Percentiles rank a stretch among this genome's conserved stretches.
Conservation (phyloP, 169 alveolate species). For the Babesia ovata region DNA sequence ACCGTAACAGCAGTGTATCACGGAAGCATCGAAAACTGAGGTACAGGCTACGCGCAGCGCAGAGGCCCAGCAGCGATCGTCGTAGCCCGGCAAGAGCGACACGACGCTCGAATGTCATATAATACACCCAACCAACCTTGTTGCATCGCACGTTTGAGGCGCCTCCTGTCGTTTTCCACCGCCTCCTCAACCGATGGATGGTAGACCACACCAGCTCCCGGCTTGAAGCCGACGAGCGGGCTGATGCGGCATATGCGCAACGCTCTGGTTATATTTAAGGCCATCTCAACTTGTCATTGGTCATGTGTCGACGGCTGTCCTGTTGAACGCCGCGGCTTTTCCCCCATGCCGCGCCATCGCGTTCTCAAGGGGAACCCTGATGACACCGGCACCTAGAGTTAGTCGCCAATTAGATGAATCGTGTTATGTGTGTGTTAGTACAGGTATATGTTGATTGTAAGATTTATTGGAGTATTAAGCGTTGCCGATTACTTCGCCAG, state of each 20-base stretch:
- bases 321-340: not conserved
- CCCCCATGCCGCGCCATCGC: not conserved
- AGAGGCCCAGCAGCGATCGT: not conserved
- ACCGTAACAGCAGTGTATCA: not conserved
- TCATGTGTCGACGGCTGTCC: not conserved
- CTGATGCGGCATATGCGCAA: slow-evolving; percentile 71
- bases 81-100: not conserved
- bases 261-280: slow-evolving; percentile 60
- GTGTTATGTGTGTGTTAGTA: too few relatives aligned
- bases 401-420: too few relatives aligned
- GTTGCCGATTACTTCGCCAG: too few relatives aligned
- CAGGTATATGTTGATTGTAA: too few relatives aligned
- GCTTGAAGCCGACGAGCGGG: slow-evolving; percentile 78
- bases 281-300: slow-evolving; percentile 54
- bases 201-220: slow-evolving; percentile 79
- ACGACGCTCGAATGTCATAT: not conserved
- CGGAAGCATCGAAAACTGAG: not conserved
- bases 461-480: too few relatives aligned
- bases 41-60: not conserved
- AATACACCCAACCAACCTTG: slow-evolving; percentile 33
- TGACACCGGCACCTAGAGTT: not conserved
- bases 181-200: slow-evolving; percentile 70
- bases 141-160: slow-evolving; percentile 46
- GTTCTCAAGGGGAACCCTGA: not conserved
- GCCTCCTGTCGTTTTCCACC: slow-evolving; percentile 38